Base-by-base conservation (phyloP, 1,284 basidiomycete species). In the Ustilago tritici region DNA sequence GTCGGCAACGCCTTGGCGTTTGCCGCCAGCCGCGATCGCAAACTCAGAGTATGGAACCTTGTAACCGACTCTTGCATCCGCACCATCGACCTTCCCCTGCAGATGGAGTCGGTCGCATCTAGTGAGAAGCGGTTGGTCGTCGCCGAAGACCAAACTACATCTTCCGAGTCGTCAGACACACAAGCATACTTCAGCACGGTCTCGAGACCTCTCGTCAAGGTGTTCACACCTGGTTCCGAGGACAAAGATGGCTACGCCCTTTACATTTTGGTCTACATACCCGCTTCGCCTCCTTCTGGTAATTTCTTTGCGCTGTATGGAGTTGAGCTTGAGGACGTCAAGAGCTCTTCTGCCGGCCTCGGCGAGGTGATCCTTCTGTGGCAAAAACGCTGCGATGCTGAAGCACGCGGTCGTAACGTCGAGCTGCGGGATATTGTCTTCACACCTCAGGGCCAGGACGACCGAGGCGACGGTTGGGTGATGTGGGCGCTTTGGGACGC, bases 401-500 rank as follows among this genome's bases (percentile, higher is more conserved):
- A 79, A 14, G 77, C 77, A 4, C 70, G 75, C 17, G 74, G 74
- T 4, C 69, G 76, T 19, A 76, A 78, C 46, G 78, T 78, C n/a
- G 83, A 84, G 67, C 65, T 84, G 58, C 73, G 83, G 15, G 83
- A 84, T 52, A 72, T 82, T 10, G 70, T 61, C 41, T 72, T 84
- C 31, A 77, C 65, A 12, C 72, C 66, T 4, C 57, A 64, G 35
- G 65, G 65, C 2, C 57, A 64, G 35, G 65, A 62, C 53, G 61
- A 61, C 23, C 47, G 54, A 4, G 61, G 61, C n/a, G 71, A 77
- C 9, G 70, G 67, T 14, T 81, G 79, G 79, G 68, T 67, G 36
- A 74, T 83, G 43, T 84, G 83, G 83, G 70, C 82, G 5, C 56
- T 83, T 14, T 85, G 83, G 83, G 81, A 85, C 62, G 75, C 79